Conservation (phyloP, 164 flowering plant species). For the Malania oleifera region DNA sequence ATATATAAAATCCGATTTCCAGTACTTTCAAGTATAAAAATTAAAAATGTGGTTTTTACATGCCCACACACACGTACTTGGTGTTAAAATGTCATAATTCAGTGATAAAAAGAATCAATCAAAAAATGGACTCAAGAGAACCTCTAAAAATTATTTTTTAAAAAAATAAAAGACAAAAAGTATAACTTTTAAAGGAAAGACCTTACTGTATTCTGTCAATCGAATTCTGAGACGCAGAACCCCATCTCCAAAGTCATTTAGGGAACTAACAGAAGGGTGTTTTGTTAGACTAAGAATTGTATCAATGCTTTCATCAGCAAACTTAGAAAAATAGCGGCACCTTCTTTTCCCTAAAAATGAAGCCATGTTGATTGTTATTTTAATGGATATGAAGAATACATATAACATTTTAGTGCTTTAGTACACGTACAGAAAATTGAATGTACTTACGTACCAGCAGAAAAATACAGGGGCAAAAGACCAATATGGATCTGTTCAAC, state of each 20-base stretch:
- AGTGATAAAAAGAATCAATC: too few relatives aligned
- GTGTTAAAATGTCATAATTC: too few relatives aligned
- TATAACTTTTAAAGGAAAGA: constrained; percentile 11
- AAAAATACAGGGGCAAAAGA: constrained; percentile 70
- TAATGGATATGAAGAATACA: neutral
- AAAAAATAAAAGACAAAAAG: neutral
- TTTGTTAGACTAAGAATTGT: constrained; percentile 24
- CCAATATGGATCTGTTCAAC: constrained; percentile 44
- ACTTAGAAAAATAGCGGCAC: constrained; percentile 37
- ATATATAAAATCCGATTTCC: too few relatives aligned
- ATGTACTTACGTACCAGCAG: constrained; percentile 58
- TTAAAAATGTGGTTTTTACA: too few relatives aligned
- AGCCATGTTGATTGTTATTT: neutral
- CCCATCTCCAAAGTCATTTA: constrained; percentile 16
- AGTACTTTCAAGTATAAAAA: too few relatives aligned
- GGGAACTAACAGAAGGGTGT: constrained; percentile 14
- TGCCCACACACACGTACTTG: too few relatives aligned
- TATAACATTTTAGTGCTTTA: neutral
- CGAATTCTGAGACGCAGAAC: constrained; percentile 41
- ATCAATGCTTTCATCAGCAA: constrained; percentile 40
- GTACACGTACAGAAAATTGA: constrained; percentile 4
- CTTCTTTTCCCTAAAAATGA: constrained; percentile 46
- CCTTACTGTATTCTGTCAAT: constrained; percentile 61
- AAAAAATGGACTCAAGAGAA: neutral
- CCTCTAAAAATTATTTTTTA: neutral